phyloP scores from a whole-genome alignment of 2,329 filamentous ascomycete species.

The Onygena corvina region DNA sequence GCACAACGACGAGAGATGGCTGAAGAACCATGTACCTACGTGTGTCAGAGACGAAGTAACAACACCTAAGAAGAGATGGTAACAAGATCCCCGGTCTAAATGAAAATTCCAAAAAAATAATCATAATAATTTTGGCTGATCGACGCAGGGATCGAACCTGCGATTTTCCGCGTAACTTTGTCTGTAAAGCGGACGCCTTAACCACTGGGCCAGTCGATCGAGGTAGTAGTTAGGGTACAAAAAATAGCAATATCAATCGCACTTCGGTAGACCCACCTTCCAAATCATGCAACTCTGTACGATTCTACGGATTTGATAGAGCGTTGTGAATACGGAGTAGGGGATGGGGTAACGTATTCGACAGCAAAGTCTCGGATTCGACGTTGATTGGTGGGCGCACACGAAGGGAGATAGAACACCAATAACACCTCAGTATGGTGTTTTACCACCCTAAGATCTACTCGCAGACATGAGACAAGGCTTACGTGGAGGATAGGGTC shows the following conservation, averaged over 20 bases:
- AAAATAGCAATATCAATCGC: background rate
- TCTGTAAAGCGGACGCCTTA: slow-evolving; percentile 34
- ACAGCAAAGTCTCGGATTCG: too few species aligned
- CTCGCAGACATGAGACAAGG: background rate
- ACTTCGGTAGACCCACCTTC: too few species aligned
- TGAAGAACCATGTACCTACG: background rate
- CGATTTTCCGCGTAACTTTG: slow-evolving; percentile 29
- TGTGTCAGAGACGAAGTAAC: background rate
- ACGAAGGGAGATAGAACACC: too few species aligned
- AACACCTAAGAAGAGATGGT: too few species aligned
- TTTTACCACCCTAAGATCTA: background rate
- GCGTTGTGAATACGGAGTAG: too few species aligned
- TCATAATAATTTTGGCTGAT: slow-evolving; percentile 20
- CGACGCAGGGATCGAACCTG: slow-evolving; percentile 38
- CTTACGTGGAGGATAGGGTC: background rate
- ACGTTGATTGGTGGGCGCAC: too few species aligned
- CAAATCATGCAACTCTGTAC: too few species aligned
- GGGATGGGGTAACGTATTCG: too few species aligned
- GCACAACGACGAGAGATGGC: background rate
- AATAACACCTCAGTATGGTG: background rate
- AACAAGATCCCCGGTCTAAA: background rate
- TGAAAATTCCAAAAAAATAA: background rate
- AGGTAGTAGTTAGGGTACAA: background rate
- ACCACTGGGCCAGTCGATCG: slow-evolving; percentile 33
- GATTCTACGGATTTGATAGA: too few species aligned